A percentile compares a stretch with the other conserved stretches of the same genome.
Evolutionary conservation across 768 basidiomycete species (phyloP).

Genomic region (Tremella yokohamensis): DNA sequence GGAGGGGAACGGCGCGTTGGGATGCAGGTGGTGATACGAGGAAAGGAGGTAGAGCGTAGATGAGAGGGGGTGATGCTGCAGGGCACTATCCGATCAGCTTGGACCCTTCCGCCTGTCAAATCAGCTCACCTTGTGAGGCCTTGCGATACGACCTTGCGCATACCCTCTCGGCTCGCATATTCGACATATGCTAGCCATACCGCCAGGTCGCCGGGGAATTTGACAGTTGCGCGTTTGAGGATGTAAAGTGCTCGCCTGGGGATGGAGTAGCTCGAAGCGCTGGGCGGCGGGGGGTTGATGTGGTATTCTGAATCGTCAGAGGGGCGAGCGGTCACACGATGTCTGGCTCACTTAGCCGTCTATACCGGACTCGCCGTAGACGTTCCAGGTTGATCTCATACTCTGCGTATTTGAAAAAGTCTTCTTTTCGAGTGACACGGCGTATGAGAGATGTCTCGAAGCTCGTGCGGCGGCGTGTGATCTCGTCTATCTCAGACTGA

Average conservation of each 20-base stretch:
- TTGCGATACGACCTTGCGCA: constrained; percentile 71
- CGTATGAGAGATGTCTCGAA: constrained; percentile 82
- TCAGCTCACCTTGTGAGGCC: constrained; percentile 70
- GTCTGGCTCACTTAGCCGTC: constrained; percentile 62
- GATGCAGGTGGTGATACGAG: constrained; percentile 74
- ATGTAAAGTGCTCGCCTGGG: constrained; percentile 81
- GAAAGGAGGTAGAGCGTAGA: constrained; percentile 77
- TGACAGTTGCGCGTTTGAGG: constrained; percentile 81
- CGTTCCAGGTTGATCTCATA: constrained; percentile 88
- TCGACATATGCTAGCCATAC: constrained; percentile 88
- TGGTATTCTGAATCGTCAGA: constrained; percentile 31
- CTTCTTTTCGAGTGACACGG: constrained; percentile 75
- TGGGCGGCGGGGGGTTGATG: constrained; percentile 55
- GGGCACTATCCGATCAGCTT: constrained; percentile 58
- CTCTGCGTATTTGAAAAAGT: constrained; percentile 84
- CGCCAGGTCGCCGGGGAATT: constrained; percentile 80
- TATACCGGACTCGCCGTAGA: constrained; percentile 68
- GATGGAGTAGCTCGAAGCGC: constrained; percentile 78
- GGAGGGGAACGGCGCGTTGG: constrained; percentile 60
- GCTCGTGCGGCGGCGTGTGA: constrained; percentile 75
- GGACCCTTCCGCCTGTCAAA: background rate
- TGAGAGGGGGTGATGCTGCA: constrained; percentile 78
- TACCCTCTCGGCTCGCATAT: constrained; percentile 74
- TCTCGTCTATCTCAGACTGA: constrained; percentile 74
- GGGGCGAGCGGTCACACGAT: background rate